phyloP scores from a whole-genome alignment of 129 eudicot species.

The Solidago caesia region DNA sequence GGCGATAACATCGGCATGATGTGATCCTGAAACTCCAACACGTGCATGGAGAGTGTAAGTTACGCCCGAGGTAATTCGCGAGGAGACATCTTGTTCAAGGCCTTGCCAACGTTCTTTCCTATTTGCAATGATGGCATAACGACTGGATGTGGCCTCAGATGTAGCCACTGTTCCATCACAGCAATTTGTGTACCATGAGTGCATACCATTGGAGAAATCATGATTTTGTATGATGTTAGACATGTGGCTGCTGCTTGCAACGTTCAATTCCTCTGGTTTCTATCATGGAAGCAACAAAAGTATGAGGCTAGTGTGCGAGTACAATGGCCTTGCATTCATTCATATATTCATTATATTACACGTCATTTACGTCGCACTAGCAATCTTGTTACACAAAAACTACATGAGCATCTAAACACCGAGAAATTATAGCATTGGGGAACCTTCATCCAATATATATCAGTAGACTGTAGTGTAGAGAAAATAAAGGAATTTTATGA shows the following conservation, averaged over 20 bases:
- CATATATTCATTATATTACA: too few species aligned
- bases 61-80: slow-evolving; percentile 47
- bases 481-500: too few species aligned
- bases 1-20: slow-evolving; percentile 55
- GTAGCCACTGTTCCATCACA: slow-evolving; percentile 57
- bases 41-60: slow-evolving; percentile 59
- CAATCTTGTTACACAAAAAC: too few species aligned
- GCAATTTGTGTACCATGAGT: slow-evolving; percentile 71
- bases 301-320: neutral
- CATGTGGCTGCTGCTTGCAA: slow-evolving; percentile 30
- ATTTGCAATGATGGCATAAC: slow-evolving; percentile 56
- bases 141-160: slow-evolving; percentile 19
- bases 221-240: slow-evolving; percentile 57
- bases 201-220: slow-evolving; percentile 66
- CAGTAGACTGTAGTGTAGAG: too few species aligned
- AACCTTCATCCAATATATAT: too few species aligned
- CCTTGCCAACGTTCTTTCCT: slow-evolving; percentile 92
- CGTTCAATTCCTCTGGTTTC: slow-evolving; percentile 30
- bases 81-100: slow-evolving; percentile 84
- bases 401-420: too few species aligned
- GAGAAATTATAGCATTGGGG: too few species aligned
- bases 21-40: slow-evolving; percentile 65
- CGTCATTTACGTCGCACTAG: too few species aligned
- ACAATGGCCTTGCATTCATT: neutral
- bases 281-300: slow-evolving; percentile 15